These are phyloP conservation scores for Luzula sylvatica DNA, from an alignment of 176 grass and related monocot genomes.

Conservation along the genomic window DNA sequence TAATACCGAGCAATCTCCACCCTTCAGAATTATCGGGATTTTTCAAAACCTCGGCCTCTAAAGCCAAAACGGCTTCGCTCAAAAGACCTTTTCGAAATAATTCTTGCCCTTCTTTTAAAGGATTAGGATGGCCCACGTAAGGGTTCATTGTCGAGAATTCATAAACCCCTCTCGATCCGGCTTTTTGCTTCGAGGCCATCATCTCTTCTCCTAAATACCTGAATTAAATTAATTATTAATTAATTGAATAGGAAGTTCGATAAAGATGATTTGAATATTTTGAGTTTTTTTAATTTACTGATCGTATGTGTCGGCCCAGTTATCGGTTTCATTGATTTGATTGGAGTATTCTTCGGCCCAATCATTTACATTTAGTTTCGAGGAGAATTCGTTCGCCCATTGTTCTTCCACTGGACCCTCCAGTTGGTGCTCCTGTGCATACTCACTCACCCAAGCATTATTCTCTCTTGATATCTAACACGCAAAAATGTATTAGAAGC, in stretches of 20 bases:
- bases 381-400: conserved; percentile 81
- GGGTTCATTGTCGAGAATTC: conserved; percentile 88
- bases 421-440: conserved; percentile 58
- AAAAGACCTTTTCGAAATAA: conserved; percentile 91
- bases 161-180: conserved; percentile 71
- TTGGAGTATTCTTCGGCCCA: conserved; percentile 80
- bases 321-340: conserved; percentile 3
- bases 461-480: conserved; percentile 61
- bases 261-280: background rate
- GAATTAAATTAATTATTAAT: too few species aligned
- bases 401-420: conserved; percentile 44
- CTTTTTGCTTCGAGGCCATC: conserved; percentile 42
- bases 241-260: background rate
- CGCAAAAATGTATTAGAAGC: conserved; percentile 9
- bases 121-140: conserved; percentile 96
- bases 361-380: conserved; percentile 71
- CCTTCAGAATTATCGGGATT: conserved; percentile 95
- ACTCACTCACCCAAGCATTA: conserved; percentile 72
- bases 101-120: conserved; percentile 93
- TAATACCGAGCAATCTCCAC: conserved; percentile 91
- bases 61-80: conserved; percentile 98
- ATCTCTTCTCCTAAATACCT: conserved; percentile 41
- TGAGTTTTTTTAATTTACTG: conserved; percentile 7
- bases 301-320: conserved; percentile 23
- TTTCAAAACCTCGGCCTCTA: conserved; percentile 97